Conservation (phyloP, 192 early-diverging fungal species). For the Mortierella hygrophila region DNA sequence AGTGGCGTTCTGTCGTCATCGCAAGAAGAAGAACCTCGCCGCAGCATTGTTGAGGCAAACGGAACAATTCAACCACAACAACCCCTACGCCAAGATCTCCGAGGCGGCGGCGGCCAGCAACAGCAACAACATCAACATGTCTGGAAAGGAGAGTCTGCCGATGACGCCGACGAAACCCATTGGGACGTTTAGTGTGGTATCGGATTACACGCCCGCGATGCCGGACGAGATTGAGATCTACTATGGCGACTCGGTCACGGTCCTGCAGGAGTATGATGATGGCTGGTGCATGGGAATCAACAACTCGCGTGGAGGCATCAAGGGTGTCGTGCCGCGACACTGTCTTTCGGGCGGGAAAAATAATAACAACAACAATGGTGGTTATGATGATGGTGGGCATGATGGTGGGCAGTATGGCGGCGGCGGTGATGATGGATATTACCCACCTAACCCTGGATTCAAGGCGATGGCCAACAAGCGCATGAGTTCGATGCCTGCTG, state of each 20-base stretch:
- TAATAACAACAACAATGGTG: not conserved
- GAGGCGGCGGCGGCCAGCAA: slow-evolving; percentile 3
- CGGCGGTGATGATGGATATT: slow-evolving; percentile 23
- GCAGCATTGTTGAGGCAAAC: slow-evolving; percentile 42
- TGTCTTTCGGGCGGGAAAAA: slow-evolving; percentile 56
- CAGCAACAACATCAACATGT: not conserved
- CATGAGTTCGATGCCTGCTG: slow-evolving; percentile 46
- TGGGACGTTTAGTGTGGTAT: slow-evolving; percentile 59
- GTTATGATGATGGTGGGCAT: slow-evolving; percentile 11
- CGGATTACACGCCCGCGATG: slow-evolving; percentile 65
- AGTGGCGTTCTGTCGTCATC: slow-evolving; percentile 44
- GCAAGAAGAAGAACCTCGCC: slow-evolving; percentile 52
- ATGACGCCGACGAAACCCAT: slow-evolving; percentile 53
- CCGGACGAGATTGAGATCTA: slow-evolving; percentile 71
- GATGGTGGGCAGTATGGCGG: not conserved
- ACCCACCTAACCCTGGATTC: slow-evolving; percentile 44
- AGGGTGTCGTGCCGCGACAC: slow-evolving; percentile 69
- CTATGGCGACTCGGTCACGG: slow-evolving; percentile 65
- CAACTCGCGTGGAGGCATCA: slow-evolving; percentile 52
- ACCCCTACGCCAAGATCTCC: slow-evolving; percentile 42
- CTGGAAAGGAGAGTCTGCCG: slow-evolving; percentile 26
- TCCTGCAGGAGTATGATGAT: slow-evolving; percentile 69
- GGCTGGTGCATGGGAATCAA: slow-evolving; percentile 71
- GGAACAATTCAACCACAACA: slow-evolving; percentile 55
- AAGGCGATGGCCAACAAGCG: slow-evolving; percentile 44